Conservation (phyloP, 768 basidiomycete species). For the Hericium alpestre region DNA sequence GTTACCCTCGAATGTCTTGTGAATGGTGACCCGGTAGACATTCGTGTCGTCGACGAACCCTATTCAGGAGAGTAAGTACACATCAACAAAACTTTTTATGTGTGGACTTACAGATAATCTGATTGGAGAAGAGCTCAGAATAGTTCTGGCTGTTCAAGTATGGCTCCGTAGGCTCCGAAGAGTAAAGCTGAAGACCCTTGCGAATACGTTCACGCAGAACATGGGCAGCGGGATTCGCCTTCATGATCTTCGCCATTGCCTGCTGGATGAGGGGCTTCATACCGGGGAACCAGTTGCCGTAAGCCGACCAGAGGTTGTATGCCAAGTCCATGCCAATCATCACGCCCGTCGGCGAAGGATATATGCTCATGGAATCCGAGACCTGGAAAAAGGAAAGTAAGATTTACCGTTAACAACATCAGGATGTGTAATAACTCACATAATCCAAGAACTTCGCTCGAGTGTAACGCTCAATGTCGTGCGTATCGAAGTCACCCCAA, state of each 20-base stretch:
- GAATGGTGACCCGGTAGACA: slow-evolving; percentile 29
- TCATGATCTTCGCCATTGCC: slow-evolving; percentile 99
- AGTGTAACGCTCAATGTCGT: slow-evolving; percentile 97
- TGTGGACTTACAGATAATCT: slow-evolving; percentile 70
- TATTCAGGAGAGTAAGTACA: slow-evolving; percentile 39
- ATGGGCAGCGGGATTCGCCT: slow-evolving; percentile 96
- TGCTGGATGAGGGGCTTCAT: slow-evolving; percentile 97
- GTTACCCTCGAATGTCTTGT: slow-evolving; percentile 99
- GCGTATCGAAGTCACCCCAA: slow-evolving; percentile 98
- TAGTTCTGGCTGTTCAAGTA: slow-evolving; percentile 89
- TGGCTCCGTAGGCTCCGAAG: slow-evolving; percentile 97
- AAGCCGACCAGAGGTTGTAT: slow-evolving; percentile 97
- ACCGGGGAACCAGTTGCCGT: slow-evolving; percentile 99
- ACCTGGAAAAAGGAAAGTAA: slow-evolving; percentile 34
- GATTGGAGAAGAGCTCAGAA: slow-evolving; percentile 65
- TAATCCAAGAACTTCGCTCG: slow-evolving; percentile 99
- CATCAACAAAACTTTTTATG: slow-evolving; percentile 66
- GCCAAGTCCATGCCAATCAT: slow-evolving; percentile 99
- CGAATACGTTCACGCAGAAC: slow-evolving; percentile 97
- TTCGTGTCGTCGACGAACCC: slow-evolving; percentile 12
- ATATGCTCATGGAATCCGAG: slow-evolving; percentile 97
- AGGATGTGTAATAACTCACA: slow-evolving; percentile 29
- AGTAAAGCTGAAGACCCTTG: slow-evolving; percentile 96
- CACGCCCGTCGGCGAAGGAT: slow-evolving; percentile 96
- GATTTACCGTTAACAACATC: neutral